Base-by-base conservation (phyloP, 306 rosid genomes). In the Dalbergia cochinchinensis region DNA sequence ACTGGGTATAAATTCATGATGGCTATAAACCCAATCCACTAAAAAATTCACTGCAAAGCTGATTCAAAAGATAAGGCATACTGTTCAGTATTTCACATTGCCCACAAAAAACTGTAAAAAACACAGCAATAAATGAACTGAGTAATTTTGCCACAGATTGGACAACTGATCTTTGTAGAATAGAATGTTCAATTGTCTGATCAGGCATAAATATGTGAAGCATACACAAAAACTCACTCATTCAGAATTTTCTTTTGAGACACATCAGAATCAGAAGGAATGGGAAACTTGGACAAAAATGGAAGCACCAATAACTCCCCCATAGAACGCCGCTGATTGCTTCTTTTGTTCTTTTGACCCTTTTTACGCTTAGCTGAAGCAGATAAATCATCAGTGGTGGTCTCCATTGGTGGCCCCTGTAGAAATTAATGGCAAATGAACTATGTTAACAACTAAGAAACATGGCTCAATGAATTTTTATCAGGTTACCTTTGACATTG, bases 251-350 rank as follows among this genome's bases (percentile, higher is more conserved):
- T 75, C 53, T 87, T 77, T 85, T 85, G 84, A 83, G 88, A 83
- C 78, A 80, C 69, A 74, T 86, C 85, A 73, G 90, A 83, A 84
- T 72, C 81, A 37, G 90, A 89, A 82, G 97, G 98, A 85, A 90
- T 75, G 39, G 97, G 94, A 84, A 91, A 91, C 83, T 94, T 94
- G 6, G 92, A 90, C 78, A 94, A 86, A 85, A 86, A 94, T 6
- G 98, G 98, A 85, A 91, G 98, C 85, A 94, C 98, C 87, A 94
- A 80, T 58, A 94, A 83, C 76, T 94, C 97, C 82, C 98, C 98
- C 83, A 94, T 88, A 58, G 90, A 80, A 76, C 88, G 76, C 18
- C 78, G 86, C 37, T 87, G 91, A 77, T 64, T 80, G 67, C 61
- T 80, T 77, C 41, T 82, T 80, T 89, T 92, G 85, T 84, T 86